phyloP scores from a whole-genome alignment of 2,329 filamentous ascomycete genomes.

The Epicoccum sorghinum region DNA sequence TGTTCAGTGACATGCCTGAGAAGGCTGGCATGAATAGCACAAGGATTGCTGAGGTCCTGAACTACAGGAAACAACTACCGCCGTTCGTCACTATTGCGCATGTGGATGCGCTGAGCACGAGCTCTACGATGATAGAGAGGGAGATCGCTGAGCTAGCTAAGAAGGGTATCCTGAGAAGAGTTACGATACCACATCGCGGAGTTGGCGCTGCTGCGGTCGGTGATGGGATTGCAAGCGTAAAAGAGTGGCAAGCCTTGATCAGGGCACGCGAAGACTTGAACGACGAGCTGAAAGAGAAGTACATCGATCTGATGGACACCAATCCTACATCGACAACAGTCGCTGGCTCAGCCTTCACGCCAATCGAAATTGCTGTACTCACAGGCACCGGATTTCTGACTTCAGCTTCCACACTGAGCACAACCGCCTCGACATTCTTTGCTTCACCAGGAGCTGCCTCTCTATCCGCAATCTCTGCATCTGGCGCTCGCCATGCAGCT shows the following conservation, averaged over 20 bases:
- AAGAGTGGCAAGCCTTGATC: conserved; percentile 54
- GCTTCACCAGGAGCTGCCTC: conserved; percentile 50
- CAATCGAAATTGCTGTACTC: conserved; percentile 61
- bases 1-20: conserved; percentile 69
- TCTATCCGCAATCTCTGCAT: conserved; percentile 65
- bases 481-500: conserved; percentile 67
- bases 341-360: conserved; percentile 49
- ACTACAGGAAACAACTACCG: conserved; percentile 65
- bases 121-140: conserved; percentile 69
- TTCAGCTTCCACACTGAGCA: conserved; percentile 44
- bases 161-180: conserved; percentile 64
- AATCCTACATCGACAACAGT: conserved; percentile 58
- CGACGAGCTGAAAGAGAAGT: conserved; percentile 50
- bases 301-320: conserved; percentile 58
- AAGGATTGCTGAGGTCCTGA: conserved; percentile 67
- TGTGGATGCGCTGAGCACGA: conserved; percentile 66
- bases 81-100: conserved; percentile 71
- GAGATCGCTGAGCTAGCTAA: conserved; percentile 68
- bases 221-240: conserved; percentile 67
- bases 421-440: conserved; percentile 47
- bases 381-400: conserved; percentile 73
- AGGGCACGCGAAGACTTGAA: conserved; percentile 29
- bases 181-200: conserved; percentile 67
- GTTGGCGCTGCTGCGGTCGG: conserved; percentile 64
- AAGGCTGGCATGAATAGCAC: conserved; percentile 67